These are phyloP conservation scores for Pythium oligandrum DNA, from an alignment of 352 stramenopile genomes.

Conservation along the genomic window DNA sequence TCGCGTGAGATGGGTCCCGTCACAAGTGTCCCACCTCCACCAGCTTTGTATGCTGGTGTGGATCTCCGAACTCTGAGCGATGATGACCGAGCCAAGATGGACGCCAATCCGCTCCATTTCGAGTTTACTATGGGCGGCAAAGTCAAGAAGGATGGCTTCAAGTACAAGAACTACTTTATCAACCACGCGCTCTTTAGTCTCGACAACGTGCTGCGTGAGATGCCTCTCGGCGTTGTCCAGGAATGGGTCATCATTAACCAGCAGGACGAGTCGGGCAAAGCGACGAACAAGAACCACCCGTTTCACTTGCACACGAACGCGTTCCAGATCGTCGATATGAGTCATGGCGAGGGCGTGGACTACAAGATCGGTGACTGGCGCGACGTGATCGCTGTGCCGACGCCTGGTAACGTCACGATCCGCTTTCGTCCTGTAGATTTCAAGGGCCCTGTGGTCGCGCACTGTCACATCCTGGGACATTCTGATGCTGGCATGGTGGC, in stretches of 20 bases:
- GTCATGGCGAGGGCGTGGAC: slow-evolving; percentile 58
- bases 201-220: slow-evolving; percentile 31
- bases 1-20: slow-evolving; percentile 27
- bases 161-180: slow-evolving; percentile 74
- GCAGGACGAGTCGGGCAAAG: slow-evolving; percentile 31
- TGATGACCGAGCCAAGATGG: slow-evolving; percentile 27
- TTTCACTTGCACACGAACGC: slow-evolving; percentile 86
- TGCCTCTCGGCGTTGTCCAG: slow-evolving; percentile 51
- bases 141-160: slow-evolving; percentile 46
- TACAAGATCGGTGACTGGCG: slow-evolving; percentile 77
- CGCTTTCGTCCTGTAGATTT: slow-evolving; percentile 71
- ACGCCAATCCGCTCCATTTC: slow-evolving; percentile 37
- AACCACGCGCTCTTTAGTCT: slow-evolving; percentile 58
- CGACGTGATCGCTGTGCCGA: slow-evolving; percentile 73
- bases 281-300: slow-evolving; percentile 66
- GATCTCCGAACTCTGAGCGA: slow-evolving; percentile 32
- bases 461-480: slow-evolving; percentile 81
- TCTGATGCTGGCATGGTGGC: slow-evolving; percentile 80
- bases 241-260: slow-evolving; percentile 75
- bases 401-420: slow-evolving; percentile 75
- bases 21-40: slow-evolving; percentile 24
- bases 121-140: slow-evolving; percentile 50
- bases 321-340: slow-evolving; percentile 77
- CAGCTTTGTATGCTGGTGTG: slow-evolving; percentile 32
- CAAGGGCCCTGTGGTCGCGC: slow-evolving; percentile 49